Percentiles rank a stretch among this genome's conserved stretches.
phyloP scores from a whole-genome alignment of 345 rosid species.

The Eutrema yunnanense region DNA sequence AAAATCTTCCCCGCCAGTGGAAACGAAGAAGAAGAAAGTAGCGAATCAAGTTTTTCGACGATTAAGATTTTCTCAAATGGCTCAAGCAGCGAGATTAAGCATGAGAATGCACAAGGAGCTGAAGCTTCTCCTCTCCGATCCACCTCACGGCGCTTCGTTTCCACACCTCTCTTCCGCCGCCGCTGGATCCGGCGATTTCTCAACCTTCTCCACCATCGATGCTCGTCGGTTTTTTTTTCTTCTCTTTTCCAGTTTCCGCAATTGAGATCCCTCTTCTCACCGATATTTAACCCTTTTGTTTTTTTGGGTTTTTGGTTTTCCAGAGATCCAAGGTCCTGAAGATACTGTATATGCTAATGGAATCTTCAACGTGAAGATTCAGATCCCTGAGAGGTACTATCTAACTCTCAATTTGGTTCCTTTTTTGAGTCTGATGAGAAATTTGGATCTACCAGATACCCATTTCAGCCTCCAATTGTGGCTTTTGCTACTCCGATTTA shows the following conservation, averaged over 20 bases:
- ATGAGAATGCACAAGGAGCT: conserved; percentile 81
- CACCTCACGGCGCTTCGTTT: conserved; percentile 64
- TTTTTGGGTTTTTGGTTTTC: not conserved
- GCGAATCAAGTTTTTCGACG: not conserved
- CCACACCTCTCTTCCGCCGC: conserved; percentile 54
- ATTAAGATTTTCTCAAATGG: conserved; percentile 40
- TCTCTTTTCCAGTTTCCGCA: no score
- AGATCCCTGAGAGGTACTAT: conserved; percentile 66
- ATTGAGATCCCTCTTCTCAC: not conserved
- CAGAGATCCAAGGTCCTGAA: conserved; percentile 73
- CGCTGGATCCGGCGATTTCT: conserved; percentile 37
- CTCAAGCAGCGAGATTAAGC: conserved; percentile 73
- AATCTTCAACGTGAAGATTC: conserved; percentile 55
- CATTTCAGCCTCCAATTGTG: conserved; percentile 86
- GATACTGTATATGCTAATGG: conserved; percentile 74
- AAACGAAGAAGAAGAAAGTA: no score
- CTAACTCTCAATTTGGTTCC: no score
- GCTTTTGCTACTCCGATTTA: conserved; percentile 69
- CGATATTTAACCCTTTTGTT: not conserved
- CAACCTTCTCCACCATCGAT: conserved; percentile 49
- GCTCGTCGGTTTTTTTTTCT: conserved; percentile 47
- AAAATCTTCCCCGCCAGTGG: not conserved
- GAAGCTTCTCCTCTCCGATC: conserved; percentile 74
- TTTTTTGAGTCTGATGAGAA: not conserved
- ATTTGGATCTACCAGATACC: conserved; percentile 39